Percentiles rank a stretch among this genome's conserved stretches.
Conservation (phyloP, 73 alveolate species). For the Symbiodinium natans region DNA sequence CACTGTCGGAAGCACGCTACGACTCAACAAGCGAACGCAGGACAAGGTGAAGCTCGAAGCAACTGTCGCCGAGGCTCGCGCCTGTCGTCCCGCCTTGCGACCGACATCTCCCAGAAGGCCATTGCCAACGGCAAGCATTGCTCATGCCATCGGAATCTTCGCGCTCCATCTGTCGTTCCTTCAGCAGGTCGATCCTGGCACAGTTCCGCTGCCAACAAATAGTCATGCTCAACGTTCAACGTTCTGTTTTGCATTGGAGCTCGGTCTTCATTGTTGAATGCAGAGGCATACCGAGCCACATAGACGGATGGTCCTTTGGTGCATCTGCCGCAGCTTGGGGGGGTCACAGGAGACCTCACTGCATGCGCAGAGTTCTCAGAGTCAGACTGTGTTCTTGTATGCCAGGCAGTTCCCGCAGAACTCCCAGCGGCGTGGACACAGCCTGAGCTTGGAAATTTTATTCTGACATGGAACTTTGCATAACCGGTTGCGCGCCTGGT, state of each 20-base stretch:
- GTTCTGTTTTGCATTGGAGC: no score
- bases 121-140: no score
- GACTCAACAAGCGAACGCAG: no score
- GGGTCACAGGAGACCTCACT: neutral
- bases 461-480: neutral
- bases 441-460: neutral
- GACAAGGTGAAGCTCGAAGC: no score
- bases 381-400: neutral
- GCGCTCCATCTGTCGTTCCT: no score
- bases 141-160: no score
- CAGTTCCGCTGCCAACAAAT: no score
- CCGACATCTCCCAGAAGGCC: slow-evolving; percentile 31
- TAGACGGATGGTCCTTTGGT: slow-evolving; percentile 87
- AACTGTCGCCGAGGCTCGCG: slow-evolving; percentile 27
- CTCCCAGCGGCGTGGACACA: slow-evolving; percentile 35
- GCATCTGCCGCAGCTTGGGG: slow-evolving; percentile 3
- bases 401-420: slow-evolving; percentile 44
- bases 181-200: no score
- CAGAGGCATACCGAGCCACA: slow-evolving; percentile 29
- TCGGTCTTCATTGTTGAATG: neutral
- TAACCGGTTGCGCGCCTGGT: no score
- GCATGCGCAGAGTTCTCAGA: neutral
- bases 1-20: no score
- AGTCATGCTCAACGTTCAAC: no score
- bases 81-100: slow-evolving; percentile 81